Evolutionary conservation across 805 yeast genomes (phyloP).

Genomic region (Candida saitoana): DNA sequence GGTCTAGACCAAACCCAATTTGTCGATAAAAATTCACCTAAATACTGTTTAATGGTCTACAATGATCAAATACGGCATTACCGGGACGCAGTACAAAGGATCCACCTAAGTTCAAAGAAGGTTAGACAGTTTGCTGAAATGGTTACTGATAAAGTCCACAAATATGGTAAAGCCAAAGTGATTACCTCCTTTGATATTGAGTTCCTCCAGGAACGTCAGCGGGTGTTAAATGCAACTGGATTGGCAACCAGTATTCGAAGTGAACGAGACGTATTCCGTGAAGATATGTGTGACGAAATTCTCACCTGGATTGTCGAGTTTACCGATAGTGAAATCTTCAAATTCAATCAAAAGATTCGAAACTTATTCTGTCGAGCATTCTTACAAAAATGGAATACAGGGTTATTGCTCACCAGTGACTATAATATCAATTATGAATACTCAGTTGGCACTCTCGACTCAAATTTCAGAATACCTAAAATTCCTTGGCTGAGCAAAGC

Average conservation of each 20-base stretch:
- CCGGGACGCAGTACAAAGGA: slow-evolving; percentile 65
- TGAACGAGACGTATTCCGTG: slow-evolving; percentile 67
- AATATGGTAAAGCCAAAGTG: slow-evolving; percentile 66
- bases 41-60: slow-evolving; percentile 59
- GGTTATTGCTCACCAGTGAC: slow-evolving; percentile 21
- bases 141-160: slow-evolving; percentile 63
- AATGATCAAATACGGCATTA: slow-evolving; percentile 78
- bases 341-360: slow-evolving; percentile 44
- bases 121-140: slow-evolving; percentile 62
- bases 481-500: slow-evolving; percentile 16
- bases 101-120: slow-evolving; percentile 61
- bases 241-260: slow-evolving; percentile 63
- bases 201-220: slow-evolving; percentile 50
- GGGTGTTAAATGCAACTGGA: slow-evolving; percentile 58
- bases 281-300: slow-evolving; percentile 74
- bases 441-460: slow-evolving; percentile 30
- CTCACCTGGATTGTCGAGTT: slow-evolving; percentile 62
- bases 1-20: slow-evolving; percentile 29
- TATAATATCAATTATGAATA: slow-evolving; percentile 13
- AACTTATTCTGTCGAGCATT: slow-evolving; percentile 55
- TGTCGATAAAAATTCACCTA: slow-evolving; percentile 35
- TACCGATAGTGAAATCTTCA: slow-evolving; percentile 49
- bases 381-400: slow-evolving; percentile 58
- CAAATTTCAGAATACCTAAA: slow-evolving; percentile 35
- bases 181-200: slow-evolving; percentile 51